Evolutionary conservation across 2,329 filamentous ascomycete genomes (phyloP), one percentile per base, ranked within the genome.

Genomic region (Hymenoscyphus fraxineus): DNA sequence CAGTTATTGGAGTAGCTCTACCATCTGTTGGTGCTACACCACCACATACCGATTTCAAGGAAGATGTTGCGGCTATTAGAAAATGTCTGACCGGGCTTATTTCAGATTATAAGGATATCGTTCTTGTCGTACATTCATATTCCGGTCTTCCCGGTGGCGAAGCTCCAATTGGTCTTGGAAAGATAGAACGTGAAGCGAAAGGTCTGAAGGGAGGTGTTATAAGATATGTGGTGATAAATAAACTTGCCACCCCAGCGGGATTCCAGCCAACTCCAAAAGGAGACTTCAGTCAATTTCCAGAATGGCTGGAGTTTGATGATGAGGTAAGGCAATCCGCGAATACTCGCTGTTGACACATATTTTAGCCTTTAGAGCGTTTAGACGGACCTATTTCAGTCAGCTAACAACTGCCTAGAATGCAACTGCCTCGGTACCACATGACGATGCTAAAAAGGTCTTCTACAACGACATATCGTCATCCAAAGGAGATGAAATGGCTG

Each of bases 381-480:
- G 13, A 54, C 12, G 10, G 2, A 4, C 4, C 6, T 22, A 27
- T 13, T 54, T 13, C 19, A 54, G 19, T 13, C 10, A 27, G 19
- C 19, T 54, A 15, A 27, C 47, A 12, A 22, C 47, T 10, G 7
- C 4, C 13, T 51, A 27, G 73, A 74, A 6, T 68, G 76, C 64
- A 67, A 74, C 58, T 73, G 73, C 31, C 64, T 68, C 54, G 72
- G 74, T 10, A 74, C 72, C 3, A 72, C 75, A 22, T 51, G 59
- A 15, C 76, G 76, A 76, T 67, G 71, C 9, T 63, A 75, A n/a
- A 74, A 77, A 56, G 66, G 66, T 79, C 7, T 79, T 80, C 66
- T 81, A 80, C 66, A 76, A 79, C 63, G 79, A 81, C 66, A 41
- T 80, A 0, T 70, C 77, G 0, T 66, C 61, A 0, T 72, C 76